Base-by-base conservation (phyloP, 345 rosid genomes). In the Eutrema yunnanense region DNA sequence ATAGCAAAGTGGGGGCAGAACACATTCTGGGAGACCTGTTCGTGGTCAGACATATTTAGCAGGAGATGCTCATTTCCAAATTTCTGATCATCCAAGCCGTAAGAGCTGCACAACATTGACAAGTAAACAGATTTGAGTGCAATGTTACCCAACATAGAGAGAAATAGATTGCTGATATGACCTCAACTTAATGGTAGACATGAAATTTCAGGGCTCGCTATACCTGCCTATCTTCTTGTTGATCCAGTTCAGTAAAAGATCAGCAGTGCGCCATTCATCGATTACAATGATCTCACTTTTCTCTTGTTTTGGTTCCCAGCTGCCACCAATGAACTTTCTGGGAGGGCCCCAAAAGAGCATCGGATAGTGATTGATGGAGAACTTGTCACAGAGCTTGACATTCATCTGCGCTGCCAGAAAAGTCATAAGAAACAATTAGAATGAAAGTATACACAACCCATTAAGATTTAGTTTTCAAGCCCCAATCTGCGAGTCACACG, bases 301-400 rank as follows among this genome's bases (percentile, higher is more conserved):
- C 46, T 80, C 87, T 54, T 88, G 76, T 60, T 81, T 84, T 52
- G 98, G 85, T 30, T 81, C 78, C 92, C 91, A 87, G 37, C 89
- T 58, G 44, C 82, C 85, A 62, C 81, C 80, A 37, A 81, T 81
- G 50, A 96, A 90, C 79, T 84, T 88, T 47, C 82, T 76, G 22
- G 99, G 85, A 40, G 83, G 78, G 6, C 82, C 91, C 98, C 99
- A 96, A 57, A 92, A 84, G 74, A 96, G 92, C 96, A 96, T 87
- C 36, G 99, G 98, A 82, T 87, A 92, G 69, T 84, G 95, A 73
- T 83, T 53, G 36, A 96, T 92, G 56, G 97, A 90, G 83, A 85
- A 96, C 69, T 80, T 85, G 62, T 88, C 91, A 78, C 99, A 96
- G 37, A 96, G 94, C 82, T 92, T 81, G 62, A 42, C 82, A 73